Evolutionary conservation across 2,329 filamentous ascomycete species (phyloP), one percentile per base, ranked within the genome.

Genomic region (Nemania bipapillata): DNA sequence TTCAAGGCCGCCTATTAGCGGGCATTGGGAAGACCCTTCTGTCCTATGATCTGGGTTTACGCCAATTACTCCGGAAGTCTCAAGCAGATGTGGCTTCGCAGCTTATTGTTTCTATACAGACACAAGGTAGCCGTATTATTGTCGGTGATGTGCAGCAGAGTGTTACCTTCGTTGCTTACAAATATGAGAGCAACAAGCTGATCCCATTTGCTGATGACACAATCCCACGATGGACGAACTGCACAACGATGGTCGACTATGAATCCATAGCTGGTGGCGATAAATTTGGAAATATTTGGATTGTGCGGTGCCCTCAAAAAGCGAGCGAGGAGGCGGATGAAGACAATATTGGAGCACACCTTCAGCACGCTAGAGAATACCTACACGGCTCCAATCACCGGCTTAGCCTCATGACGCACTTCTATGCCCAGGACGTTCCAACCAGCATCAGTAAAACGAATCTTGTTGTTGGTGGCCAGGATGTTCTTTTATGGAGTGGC

Each of bases 241-340:
- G 92, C 73, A 91, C 92, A 0, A 88, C 94, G 2, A 97, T 99
- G 93, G 90, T 98, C 1, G 96, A 99, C 81, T 99, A 99, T 80
- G 96, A 99, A 79, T 97, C 96, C 0, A 90, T 92, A 26, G 94
- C 94, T 2, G 96, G 95, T 40, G 95, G 95, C 40, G 96, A 99
- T 83, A 98, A 97, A 78, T 99, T 99, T 73, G 96, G 96, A 69
- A 99, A 99, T 76, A 82, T 99, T 17, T 99, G 94, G 90, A 88
- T 99, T 52, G 86, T 99, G 32, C 91, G 96, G 55, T 96, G 92
- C 76, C 94, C 95, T 0, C 85, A 90, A 68, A 96, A 97, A 79
- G 90, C 91, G 7, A 97, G 93, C 42, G 91, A 94, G 72, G 93
- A 96, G 78, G 92, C 94, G 0, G 96, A 99, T 75, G 96, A 97